Conservation (phyloP, 441 rosid species). For the Corymbia citriodora region DNA sequence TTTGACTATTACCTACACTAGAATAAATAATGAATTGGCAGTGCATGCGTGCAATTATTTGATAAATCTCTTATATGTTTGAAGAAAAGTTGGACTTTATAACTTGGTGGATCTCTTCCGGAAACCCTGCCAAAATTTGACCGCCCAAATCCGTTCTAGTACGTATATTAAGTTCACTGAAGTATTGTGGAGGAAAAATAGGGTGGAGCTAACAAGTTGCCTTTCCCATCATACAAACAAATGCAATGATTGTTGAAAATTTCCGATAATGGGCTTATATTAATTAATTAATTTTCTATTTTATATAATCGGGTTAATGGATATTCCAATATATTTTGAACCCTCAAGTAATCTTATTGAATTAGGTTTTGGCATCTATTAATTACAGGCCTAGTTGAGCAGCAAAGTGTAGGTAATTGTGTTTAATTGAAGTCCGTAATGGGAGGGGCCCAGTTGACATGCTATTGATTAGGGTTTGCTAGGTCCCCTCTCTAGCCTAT, state of each 20-base stretch:
- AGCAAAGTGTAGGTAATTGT: no score
- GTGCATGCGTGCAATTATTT: not conserved
- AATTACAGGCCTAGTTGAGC: no score
- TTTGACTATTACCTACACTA: not conserved
- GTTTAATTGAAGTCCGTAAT: no score
- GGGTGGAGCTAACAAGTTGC: not conserved
- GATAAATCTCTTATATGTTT: not conserved
- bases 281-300: no score
- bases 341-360: no score
- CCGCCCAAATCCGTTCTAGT: not conserved
- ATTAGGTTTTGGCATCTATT: no score
- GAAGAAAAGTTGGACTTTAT: not conserved
- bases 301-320: no score
- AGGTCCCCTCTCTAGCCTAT: no score
- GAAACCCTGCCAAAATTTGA: not conserved
- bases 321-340: no score
- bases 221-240: not conserved
- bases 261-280: no score
- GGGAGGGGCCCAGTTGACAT: no score
- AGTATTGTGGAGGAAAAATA: not conserved
- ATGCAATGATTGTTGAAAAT: not conserved
- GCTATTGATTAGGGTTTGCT: no score
- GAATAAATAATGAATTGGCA: not conserved
- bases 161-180: not conserved
- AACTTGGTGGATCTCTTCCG: not conserved